A percentile compares a stretch with the other conserved stretches of the same genome.
phyloP scores from a whole-genome alignment of 192 early-diverging fungal species.

The Anaeromyces robustus region DNA sequence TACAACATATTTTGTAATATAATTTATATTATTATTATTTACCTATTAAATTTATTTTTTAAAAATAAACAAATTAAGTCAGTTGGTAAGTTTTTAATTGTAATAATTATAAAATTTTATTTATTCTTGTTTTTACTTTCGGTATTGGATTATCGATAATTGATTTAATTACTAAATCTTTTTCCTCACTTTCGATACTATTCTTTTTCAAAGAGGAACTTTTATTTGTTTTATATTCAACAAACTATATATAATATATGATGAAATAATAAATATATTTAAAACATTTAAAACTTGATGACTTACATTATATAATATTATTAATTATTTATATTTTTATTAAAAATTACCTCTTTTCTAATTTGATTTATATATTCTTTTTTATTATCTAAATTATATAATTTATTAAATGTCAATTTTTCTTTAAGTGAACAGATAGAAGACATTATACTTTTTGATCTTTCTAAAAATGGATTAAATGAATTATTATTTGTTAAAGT shows the following conservation, averaged over 20 bases:
- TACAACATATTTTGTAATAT: not conserved
- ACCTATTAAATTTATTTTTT: not conserved
- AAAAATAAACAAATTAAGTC: no score
- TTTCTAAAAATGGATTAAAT: not conserved
- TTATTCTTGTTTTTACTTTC: not conserved
- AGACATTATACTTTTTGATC: not conserved
- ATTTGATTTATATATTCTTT: not conserved
- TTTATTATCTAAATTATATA: not conserved
- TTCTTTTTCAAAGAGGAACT: not conserved
- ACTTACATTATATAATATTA: not conserved
- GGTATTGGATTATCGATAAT: not conserved
- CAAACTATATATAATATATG: not conserved
- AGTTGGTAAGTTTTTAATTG: no score
- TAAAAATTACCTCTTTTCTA: not conserved
- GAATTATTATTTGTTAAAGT: not conserved
- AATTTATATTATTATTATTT: not conserved
- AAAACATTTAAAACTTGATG: no score
- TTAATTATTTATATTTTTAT: not conserved
- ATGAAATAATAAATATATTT: no score
- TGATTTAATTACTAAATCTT: not conserved
- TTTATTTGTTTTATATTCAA: not conserved
- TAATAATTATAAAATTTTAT: no score
- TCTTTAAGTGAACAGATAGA: not conserved
- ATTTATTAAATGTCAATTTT: not conserved
- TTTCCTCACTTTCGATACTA: not conserved